phyloP scores from a whole-genome alignment of 768 basidiomycete species.

The Lactarius indigo region DNA sequence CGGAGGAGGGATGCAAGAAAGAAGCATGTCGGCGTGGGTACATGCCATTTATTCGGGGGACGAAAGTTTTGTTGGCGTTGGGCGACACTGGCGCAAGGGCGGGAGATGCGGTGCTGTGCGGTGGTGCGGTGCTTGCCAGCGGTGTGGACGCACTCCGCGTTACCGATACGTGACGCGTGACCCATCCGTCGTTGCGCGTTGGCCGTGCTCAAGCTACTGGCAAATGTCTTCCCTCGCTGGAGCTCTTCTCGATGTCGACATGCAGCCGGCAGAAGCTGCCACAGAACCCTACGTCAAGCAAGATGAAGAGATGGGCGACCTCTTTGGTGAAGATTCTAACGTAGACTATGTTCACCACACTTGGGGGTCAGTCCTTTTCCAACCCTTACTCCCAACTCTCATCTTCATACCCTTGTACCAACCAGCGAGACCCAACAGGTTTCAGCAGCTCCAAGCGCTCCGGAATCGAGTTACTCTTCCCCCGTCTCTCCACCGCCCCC shows the following conservation, averaged over 20 bases:
- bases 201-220: not conserved
- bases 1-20: not conserved
- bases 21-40: not conserved
- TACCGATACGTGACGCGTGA: not conserved
- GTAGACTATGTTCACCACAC: slow-evolving; percentile 45
- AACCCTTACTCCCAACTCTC: not conserved
- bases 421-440: slow-evolving; percentile 15
- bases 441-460: slow-evolving; percentile 26
- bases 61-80: not conserved
- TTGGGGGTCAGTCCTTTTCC: slow-evolving; percentile 38
- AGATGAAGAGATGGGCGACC: slow-evolving; percentile 58
- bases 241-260: slow-evolving; percentile 21
- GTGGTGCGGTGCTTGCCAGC: not conserved
- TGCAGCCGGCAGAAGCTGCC: slow-evolving; percentile 15
- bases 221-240: slow-evolving; percentile 18
- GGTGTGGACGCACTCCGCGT: not conserved
- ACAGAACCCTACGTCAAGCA: slow-evolving; percentile 21
- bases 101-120: not conserved
- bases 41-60: not conserved
- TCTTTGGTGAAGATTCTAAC: slow-evolving; percentile 73
- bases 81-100: not conserved
- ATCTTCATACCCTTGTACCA: not conserved
- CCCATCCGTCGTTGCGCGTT: not conserved
- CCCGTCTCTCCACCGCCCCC: slow-evolving; percentile 37
- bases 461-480: slow-evolving; percentile 30